These are phyloP conservation scores for Pythium rishiriense DNA, from an alignment of 352 stramenopile genomes.

Conservation along the genomic window DNA sequence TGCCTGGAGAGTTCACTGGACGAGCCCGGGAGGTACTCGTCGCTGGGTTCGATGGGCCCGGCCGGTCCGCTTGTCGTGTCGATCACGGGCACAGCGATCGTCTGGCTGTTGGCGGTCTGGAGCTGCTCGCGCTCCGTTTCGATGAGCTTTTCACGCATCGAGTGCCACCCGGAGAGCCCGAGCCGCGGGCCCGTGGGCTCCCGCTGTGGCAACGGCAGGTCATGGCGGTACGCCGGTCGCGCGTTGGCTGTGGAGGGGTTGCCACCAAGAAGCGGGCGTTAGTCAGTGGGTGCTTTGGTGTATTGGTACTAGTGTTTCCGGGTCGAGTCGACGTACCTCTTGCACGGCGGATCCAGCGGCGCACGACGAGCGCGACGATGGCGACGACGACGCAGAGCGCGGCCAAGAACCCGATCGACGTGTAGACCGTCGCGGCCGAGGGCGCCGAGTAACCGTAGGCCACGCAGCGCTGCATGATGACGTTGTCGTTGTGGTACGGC, in stretches of 20 bases:
- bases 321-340: not conserved
- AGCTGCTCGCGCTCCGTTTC: conserved; percentile 29
- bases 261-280: no score
- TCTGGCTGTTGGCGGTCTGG: not conserved
- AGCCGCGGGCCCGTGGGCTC: conserved; percentile 39
- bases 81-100: conserved; percentile 9
- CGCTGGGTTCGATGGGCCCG: conserved; percentile 34
- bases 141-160: conserved; percentile 60
- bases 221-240: conserved; percentile 11
- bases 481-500: conserved; percentile 24
- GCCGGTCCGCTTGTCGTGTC: conserved; percentile 1
- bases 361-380: conserved; percentile 10
- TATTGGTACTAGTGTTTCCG: not conserved
- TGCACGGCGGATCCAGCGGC: conserved; percentile 13
- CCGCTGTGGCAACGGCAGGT: conserved; percentile 15
- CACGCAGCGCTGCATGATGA: conserved; percentile 24
- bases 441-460: conserved; percentile 1
- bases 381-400: conserved; percentile 18
- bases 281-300: no score
- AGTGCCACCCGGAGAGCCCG: conserved; percentile 48
- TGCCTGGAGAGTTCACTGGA: not conserved
- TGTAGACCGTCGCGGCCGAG: conserved; percentile 20
- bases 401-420: conserved; percentile 22
- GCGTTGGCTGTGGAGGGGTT: no score
- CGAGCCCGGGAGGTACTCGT: conserved; percentile 42